A percentile compares a stretch with the other conserved stretches of the same genome.
These are phyloP conservation scores for Hypericum androsaemum DNA, from an alignment of 345 rosid genomes.

Conservation along the genomic window DNA sequence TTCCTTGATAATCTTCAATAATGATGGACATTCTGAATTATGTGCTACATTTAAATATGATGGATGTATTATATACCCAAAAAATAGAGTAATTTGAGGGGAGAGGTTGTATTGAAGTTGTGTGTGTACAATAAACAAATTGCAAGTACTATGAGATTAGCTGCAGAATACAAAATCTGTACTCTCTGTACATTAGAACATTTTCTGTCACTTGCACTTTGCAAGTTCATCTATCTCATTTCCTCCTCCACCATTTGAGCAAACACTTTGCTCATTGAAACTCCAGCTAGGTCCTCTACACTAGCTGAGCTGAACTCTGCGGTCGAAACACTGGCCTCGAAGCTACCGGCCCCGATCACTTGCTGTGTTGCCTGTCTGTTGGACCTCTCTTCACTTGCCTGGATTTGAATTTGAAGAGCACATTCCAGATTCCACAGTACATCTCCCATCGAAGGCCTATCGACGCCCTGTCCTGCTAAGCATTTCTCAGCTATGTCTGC, in stretches of 20 bases:
- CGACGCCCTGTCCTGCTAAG: constrained; percentile 8
- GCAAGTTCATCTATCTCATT: background rate
- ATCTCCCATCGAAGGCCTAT: constrained; percentile 17
- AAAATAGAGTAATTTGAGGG: too few relatives aligned
- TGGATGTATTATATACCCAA: too few relatives aligned
- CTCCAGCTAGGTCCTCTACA: background rate
- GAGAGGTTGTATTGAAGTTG: too few relatives aligned
- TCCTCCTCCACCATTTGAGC: constrained; percentile 3
- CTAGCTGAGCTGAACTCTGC: background rate
- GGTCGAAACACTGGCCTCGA: background rate
- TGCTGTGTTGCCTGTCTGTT: background rate
- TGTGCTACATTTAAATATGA: too few relatives aligned
- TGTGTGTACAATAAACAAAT: too few relatives aligned
- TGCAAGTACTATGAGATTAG: too few relatives aligned
- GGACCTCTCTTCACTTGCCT: background rate
- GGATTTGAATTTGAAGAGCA: constrained; percentile 11
- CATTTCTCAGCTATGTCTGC: constrained; percentile 19
- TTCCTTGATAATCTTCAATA: too few relatives aligned
- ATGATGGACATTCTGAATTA: too few relatives aligned
- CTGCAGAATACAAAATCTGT: too few relatives aligned
- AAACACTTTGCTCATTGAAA: constrained; percentile 6
- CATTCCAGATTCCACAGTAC: constrained; percentile 19
- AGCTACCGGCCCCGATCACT: background rate
- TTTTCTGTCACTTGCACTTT: too few relatives aligned
- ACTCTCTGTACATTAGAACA: too few relatives aligned